Evolutionary conservation across 768 basidiomycete genomes (phyloP), one percentile per base, ranked within the genome.

Genomic region (Dentipellis fragilis): DNA sequence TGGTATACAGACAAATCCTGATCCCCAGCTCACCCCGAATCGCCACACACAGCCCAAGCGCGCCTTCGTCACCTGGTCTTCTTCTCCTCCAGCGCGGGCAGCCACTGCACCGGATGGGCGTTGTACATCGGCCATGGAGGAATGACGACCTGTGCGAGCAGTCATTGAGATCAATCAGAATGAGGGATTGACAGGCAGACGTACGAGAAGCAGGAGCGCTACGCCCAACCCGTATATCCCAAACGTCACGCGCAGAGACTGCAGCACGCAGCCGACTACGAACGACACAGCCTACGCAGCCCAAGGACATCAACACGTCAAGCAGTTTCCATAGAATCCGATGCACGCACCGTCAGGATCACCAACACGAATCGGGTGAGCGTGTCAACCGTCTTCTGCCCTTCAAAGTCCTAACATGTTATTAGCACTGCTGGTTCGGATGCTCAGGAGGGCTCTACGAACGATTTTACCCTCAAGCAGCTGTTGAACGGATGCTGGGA

Each of bases 61-160:
- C 19, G n/a, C 42, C 17, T 1, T 56, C 40, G 53, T 59, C 51
- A 59, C 23, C 66, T 56, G 56, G 58, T 62, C 62, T 67, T 67
- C 64, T 76, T 69, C 42, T 51, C 52, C 34, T 62, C 59, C 40
- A 54, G 56, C 17, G 59, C 63, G 3, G 80, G 73, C 16, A 85
- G 68, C 85, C 84, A 86, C 59, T 75, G 71, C 38, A 85, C 80
- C 14, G 83, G 80, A 63, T 87, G 76, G 12, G 66, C 67, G 59
- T 82, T 85, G 69, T 74, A 86, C 67, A 78, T 70, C 0, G 81
- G 77, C 88, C 88, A 90, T 9, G 83, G 82, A 0, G 87, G 88
- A 4, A 89, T 57, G 11, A 82, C 72, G 49, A 75, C 67, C 87
- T 89, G 59, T 29, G 29, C 29, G 29, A 3, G 29, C 29, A 29